Base-by-base conservation (phyloP, 441 rosid species). In the Erodium trifolium region DNA sequence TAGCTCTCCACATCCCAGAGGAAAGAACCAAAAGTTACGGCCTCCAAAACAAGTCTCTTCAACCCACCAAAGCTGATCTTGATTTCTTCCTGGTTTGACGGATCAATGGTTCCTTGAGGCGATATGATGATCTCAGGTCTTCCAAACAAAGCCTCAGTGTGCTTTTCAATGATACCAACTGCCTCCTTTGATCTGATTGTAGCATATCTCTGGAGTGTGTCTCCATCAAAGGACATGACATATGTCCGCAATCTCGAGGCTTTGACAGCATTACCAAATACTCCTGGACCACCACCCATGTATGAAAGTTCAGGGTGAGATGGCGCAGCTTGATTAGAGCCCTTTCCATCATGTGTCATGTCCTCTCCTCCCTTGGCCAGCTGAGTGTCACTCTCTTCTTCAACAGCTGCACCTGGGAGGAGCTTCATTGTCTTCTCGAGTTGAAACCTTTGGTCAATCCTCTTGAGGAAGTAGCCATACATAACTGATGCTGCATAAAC, bases 401-500 rank as follows among this genome's bases (percentile, higher is more conserved):
- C 87, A 29, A 83, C 86, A 0, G 49, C 67, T 9, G 71, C 76
- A 68, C 78, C 78, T 1, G 89, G 88, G 59, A 93, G 97, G 60
- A 80, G 69, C 76, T 85, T 90, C 98, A 93, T 88, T 4, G 85
- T 68, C 83, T 89, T 93, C 83, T 93, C 97, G 4, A 93, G 97
- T 85, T 93, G 97, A 82, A 93, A 91, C 79, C 98, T 81, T 70
- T 88, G 97, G 75, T 93, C 97, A 11, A 91, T 89, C 8, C 94
- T 87, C 80, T 84, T 93, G 34, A 93, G 86, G 81, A 93, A 93
- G 77, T 93, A 93, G 7, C 98, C 98, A 70, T 89, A 93, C 97
- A 93, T 91, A 62, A 89, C 94, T 0, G 98, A 93, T 0, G 98
- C 98, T 59, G 97, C 98, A 70, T 93, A 93, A 37, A 93, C 96